Conservation (phyloP, 2,329 filamentous ascomycete genomes). For the Teratosphaeria zuluensis region DNA sequence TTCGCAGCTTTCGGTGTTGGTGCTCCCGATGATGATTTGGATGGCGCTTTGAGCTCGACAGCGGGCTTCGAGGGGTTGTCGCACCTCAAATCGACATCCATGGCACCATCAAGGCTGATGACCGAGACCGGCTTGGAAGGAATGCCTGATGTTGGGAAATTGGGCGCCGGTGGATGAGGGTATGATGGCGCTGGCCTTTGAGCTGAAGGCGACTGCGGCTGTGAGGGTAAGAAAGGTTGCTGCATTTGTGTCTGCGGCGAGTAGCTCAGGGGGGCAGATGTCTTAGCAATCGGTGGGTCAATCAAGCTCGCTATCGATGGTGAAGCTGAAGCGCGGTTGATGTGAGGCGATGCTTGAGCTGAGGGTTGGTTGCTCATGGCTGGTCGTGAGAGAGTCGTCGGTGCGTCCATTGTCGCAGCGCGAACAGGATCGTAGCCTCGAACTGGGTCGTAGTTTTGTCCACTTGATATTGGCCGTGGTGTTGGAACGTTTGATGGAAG, state of each 20-base stretch:
- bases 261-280: conserved; percentile 21
- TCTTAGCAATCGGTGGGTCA: conserved; percentile 49
- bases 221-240: conserved; percentile 6
- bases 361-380: conserved; percentile 17
- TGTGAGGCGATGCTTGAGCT: conserved; percentile 31
- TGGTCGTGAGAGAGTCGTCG: conserved; percentile 13
- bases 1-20: conserved; percentile 21
- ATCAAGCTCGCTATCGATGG: conserved; percentile 88
- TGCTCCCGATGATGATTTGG: conserved; percentile 24
- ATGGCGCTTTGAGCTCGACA: conserved; percentile 11
- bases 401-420: conserved; percentile 39
- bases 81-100: conserved; percentile 22
- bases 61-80: conserved; percentile 4
- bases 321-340: conserved; percentile 72
- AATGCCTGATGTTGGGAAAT: conserved; percentile 3
- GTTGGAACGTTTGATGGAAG: conserved; percentile 27
- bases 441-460: conserved; percentile 84
- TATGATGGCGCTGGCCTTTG: conserved; percentile 5
- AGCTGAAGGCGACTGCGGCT: conserved; percentile 13
- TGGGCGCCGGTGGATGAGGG: conserved; percentile 4
- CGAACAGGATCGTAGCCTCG: conserved; percentile 77
- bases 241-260: conserved; percentile 14
- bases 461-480: conserved; percentile 50
- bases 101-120: conserved; percentile 17
- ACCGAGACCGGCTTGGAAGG: conserved; percentile 5